A percentile compares a stretch with the other conserved stretches of the same genome.
phyloP scores from a whole-genome alignment of 768 basidiomycete species.

The Phanerochaete sordida region DNA sequence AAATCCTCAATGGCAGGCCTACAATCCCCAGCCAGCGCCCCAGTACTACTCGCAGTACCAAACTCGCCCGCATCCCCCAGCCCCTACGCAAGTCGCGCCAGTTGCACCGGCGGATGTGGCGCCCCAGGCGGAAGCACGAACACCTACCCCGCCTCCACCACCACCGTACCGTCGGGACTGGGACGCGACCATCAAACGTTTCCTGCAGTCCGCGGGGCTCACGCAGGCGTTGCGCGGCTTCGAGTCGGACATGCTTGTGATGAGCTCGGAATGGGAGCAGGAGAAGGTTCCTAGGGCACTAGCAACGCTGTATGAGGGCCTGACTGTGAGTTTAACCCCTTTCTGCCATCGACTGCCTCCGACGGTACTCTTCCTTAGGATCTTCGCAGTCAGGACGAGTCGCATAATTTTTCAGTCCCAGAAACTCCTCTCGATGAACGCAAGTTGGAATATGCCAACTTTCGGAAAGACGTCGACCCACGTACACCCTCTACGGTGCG shows the following conservation, averaged over 20 bases:
- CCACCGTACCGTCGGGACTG: slow-evolving; percentile 51
- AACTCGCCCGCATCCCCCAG: neutral
- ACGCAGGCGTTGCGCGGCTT: slow-evolving; percentile 59
- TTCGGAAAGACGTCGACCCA: slow-evolving; percentile 42
- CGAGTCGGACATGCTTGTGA: slow-evolving; percentile 66
- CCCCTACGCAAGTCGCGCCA: neutral
- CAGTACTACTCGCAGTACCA: neutral
- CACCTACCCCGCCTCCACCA: slow-evolving; percentile 34
- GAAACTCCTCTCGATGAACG: slow-evolving; percentile 54
- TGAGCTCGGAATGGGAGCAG: slow-evolving; percentile 64
- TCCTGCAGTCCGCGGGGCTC: slow-evolving; percentile 52
- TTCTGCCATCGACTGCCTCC: neutral
- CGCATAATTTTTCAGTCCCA: neutral
- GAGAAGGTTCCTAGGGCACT: slow-evolving; percentile 55
- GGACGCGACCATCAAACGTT: slow-evolving; percentile 54
- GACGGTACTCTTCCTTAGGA: neutral
- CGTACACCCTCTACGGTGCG: slow-evolving; percentile 37
- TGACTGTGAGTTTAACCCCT: slow-evolving; percentile 39
- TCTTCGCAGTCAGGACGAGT: neutral
- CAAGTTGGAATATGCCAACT: slow-evolving; percentile 60
- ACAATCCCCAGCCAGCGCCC: slow-evolving; percentile 4
- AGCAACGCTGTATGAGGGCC: slow-evolving; percentile 42
- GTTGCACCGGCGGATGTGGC: neutral
- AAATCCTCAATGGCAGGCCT: slow-evolving; percentile 5
- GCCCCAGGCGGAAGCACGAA: slow-evolving; percentile 21